These are phyloP conservation scores for Fusarium musae DNA, from an alignment of 2,329 filamentous ascomycete species.

Conservation along the genomic window DNA sequence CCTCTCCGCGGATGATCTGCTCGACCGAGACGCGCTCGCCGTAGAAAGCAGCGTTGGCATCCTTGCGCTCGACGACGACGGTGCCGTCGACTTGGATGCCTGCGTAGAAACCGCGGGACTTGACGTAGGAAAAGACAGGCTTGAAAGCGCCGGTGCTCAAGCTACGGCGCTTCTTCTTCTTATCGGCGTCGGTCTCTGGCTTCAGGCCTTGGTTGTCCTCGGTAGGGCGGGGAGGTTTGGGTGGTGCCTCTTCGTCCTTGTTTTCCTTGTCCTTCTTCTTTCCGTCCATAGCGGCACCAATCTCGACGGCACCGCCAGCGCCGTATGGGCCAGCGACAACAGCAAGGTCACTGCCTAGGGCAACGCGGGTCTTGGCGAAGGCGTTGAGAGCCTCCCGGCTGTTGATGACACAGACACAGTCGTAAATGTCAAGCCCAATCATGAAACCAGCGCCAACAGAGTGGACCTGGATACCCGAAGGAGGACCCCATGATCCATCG, in stretches of 20 bases:
- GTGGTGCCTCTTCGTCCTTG: slow-evolving; percentile 40
- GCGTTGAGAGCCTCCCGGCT: slow-evolving; percentile 78
- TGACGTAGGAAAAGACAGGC: slow-evolving; percentile 77
- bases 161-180: slow-evolving; percentile 47
- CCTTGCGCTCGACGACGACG: slow-evolving; percentile 84
- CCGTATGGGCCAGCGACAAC: slow-evolving; percentile 77
- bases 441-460: slow-evolving; percentile 83
- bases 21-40: slow-evolving; percentile 65
- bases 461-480: slow-evolving; percentile 84
- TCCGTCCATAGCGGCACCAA: slow-evolving; percentile 45
- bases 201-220: slow-evolving; percentile 41
- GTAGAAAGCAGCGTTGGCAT: slow-evolving; percentile 90
- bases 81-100: slow-evolving; percentile 90
- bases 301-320: slow-evolving; percentile 79
- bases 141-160: slow-evolving; percentile 46
- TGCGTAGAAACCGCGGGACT: slow-evolving; percentile 88
- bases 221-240: slow-evolving; percentile 22
- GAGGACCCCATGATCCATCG: slow-evolving; percentile 80
- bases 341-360: slow-evolving; percentile 81
- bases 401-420: slow-evolving; percentile 90
- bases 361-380: slow-evolving; percentile 80
- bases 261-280: slow-evolving; percentile 63
- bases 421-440: slow-evolving; percentile 86
- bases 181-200: slow-evolving; percentile 36
- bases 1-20: slow-evolving; percentile 59